These are phyloP conservation scores for Mortierella sp. DNA, from an alignment of 371 early-diverging fungal genomes.

Conservation along the genomic window DNA sequence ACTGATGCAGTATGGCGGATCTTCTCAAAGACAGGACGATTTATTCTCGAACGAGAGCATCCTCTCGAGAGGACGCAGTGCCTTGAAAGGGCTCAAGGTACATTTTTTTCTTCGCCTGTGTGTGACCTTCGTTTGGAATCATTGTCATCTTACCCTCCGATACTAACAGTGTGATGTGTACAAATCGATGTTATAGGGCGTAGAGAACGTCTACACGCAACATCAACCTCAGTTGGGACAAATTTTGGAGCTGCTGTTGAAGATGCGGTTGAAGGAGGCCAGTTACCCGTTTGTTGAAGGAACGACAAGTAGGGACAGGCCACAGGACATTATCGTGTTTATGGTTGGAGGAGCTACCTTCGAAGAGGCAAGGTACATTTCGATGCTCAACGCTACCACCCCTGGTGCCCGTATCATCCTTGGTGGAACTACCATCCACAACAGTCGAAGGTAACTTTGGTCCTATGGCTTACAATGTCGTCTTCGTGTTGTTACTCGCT, in stretches of 20 bases:
- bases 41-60: conserved; percentile 89
- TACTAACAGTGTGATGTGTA: neutral
- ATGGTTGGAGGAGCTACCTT: conserved; percentile 95
- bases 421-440: conserved; percentile 93
- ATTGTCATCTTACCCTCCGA: neutral
- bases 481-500: neutral
- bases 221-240: conserved; percentile 90
- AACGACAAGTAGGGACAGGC: conserved; percentile 75
- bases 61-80: conserved; percentile 84
- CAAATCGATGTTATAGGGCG: conserved; percentile 71
- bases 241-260: conserved; percentile 82
- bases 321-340: conserved; percentile 95
- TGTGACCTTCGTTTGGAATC: no score
- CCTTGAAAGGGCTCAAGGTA: conserved; percentile 88
- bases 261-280: conserved; percentile 84
- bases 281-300: conserved; percentile 84
- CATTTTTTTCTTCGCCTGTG: neutral
- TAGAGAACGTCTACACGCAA: conserved; percentile 98
- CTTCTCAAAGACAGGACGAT: conserved; percentile 90
- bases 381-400: conserved; percentile 81
- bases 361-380: conserved; percentile 91
- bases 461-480: neutral
- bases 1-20: conserved; percentile 85
- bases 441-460: conserved; percentile 67
- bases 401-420: conserved; percentile 88